phyloP scores from a whole-genome alignment of 2,329 filamentous ascomycete species.

The Diaporthe longicolla region DNA sequence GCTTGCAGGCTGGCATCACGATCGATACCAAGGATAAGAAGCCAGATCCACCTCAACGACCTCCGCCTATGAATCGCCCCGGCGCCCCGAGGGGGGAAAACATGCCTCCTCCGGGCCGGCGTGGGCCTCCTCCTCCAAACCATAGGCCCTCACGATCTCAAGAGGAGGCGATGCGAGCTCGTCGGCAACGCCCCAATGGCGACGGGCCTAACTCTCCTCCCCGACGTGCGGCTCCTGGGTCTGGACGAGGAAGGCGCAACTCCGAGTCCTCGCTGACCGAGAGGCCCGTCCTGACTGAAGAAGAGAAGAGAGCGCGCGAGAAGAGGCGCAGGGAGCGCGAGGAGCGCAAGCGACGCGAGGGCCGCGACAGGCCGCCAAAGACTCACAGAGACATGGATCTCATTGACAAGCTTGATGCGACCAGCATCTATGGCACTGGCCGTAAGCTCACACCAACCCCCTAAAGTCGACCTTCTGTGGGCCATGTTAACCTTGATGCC shows the following conservation, averaged over 20 bases:
- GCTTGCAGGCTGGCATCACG: constrained; percentile 74
- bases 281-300: constrained; percentile 69
- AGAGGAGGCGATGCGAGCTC: constrained; percentile 72
- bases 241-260: constrained; percentile 74
- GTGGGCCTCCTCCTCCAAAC: constrained; percentile 56
- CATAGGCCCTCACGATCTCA: constrained; percentile 77
- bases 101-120: constrained; percentile 61
- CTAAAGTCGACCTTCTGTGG: background rate
- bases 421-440: constrained; percentile 93
- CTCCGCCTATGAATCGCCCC: constrained; percentile 56
- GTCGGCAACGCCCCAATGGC: constrained; percentile 54
- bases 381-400: constrained; percentile 78
- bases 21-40: constrained; percentile 75
- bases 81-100: constrained; percentile 59
- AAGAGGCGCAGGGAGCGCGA: constrained; percentile 64
- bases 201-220: constrained; percentile 53
- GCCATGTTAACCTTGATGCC: constrained; percentile 5
- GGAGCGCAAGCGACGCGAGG: constrained; percentile 66
- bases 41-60: constrained; percentile 48
- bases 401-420: constrained; percentile 97
- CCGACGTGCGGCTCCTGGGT: constrained; percentile 54
- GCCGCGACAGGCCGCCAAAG: constrained; percentile 61
- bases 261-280: constrained; percentile 81
- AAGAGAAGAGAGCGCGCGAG: constrained; percentile 67
- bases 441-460: constrained; percentile 68